Conservation (phyloP, 768 basidiomycete genomes). For the Tulasnella calospora region DNA sequence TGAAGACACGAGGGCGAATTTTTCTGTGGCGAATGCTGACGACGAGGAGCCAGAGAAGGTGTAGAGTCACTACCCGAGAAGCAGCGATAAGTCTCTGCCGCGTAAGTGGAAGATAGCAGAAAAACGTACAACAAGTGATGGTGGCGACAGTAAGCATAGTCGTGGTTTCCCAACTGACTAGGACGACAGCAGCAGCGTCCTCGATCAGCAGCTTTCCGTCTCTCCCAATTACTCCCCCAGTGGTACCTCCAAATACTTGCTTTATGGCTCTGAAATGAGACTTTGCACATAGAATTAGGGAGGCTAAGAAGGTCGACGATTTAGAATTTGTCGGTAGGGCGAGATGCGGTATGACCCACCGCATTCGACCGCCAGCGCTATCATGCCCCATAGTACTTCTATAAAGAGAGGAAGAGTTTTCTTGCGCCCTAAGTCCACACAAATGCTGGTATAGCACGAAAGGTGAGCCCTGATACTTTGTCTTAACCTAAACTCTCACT, state of each 20-base stretch:
- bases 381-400: neutral
- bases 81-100: neutral
- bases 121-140: neutral
- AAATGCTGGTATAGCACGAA: neutral
- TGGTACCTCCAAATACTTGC: neutral
- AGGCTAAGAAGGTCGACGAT: neutral
- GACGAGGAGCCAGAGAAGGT: conserved; percentile 20
- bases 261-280: neutral
- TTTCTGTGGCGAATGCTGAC: conserved; percentile 15
- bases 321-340: neutral
- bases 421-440: neutral
- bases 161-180: neutral
- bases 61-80: neutral
- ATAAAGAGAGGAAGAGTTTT: conserved; percentile 7
- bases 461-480: neutral
- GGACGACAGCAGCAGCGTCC: conserved; percentile 18
- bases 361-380: neutral
- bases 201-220: conserved; percentile 7
- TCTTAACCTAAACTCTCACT: neutral
- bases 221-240: neutral
- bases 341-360: neutral
- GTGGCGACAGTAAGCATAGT: neutral
- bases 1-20: conserved; percentile 12
- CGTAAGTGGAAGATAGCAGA: neutral
- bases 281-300: neutral